phyloP scores from a whole-genome alignment of 169 alveolate genomes.

The Eimeria zaria region DNA sequence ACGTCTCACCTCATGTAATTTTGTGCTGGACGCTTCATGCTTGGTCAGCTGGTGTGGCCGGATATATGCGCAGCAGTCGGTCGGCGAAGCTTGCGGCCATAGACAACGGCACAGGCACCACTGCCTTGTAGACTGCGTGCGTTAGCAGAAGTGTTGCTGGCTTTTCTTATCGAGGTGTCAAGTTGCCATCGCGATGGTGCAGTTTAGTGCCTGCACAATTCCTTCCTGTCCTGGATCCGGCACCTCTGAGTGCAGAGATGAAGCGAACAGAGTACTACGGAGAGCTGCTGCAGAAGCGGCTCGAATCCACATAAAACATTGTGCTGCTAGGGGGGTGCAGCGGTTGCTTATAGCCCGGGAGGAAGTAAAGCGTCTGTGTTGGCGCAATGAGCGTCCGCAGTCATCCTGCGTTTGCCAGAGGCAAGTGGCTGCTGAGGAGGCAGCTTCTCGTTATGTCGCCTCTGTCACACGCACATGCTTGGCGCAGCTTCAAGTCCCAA shows the following conservation, averaged over 20 bases:
- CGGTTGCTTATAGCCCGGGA: conserved; percentile 14
- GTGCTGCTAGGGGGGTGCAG: not conserved
- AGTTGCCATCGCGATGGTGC: not conserved
- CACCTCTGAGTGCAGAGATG: not conserved
- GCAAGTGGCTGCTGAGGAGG: not conserved
- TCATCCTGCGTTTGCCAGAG: not conserved
- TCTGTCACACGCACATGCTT: not conserved
- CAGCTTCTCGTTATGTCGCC: conserved; percentile 5
- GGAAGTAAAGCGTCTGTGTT: not conserved
- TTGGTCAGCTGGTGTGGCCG: not conserved
- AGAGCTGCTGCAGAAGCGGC: not conserved
- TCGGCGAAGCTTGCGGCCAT: not conserved
- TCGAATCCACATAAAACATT: not conserved
- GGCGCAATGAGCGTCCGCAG: not conserved
- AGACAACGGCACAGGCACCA: not conserved
- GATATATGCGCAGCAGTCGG: not conserved
- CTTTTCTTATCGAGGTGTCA: not conserved
- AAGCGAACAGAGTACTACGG: not conserved
- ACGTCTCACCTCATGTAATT: not conserved
- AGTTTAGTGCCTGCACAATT: not conserved
- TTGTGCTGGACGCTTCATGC: not conserved
- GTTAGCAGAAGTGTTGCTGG: not conserved
- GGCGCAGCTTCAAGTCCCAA: not conserved
- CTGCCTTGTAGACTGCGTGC: not conserved
- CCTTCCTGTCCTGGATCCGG: not conserved